Conservation (phyloP, 441 rosid genomes). For the Euphorbia celastroides region DNA sequence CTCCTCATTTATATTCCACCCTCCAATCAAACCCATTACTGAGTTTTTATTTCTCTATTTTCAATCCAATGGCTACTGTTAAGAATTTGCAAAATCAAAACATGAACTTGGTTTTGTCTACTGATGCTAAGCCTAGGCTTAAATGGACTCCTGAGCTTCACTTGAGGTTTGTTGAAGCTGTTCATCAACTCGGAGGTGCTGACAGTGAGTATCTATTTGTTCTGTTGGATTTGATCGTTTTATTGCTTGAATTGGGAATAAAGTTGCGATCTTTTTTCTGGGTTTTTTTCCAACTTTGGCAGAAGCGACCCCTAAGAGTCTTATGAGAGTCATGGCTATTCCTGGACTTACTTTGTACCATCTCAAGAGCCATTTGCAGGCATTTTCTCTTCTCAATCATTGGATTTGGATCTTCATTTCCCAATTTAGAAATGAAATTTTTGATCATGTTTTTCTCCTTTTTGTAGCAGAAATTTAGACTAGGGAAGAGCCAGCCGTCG, state of each 20-base stretch:
- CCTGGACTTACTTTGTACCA: conserved; percentile 94
- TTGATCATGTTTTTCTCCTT: conserved; percentile 8
- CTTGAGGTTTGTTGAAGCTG: conserved; percentile 70
- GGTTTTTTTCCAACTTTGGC: conserved; percentile 29
- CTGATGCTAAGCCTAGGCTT: conserved; percentile 92
- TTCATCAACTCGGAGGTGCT: conserved; percentile 82
- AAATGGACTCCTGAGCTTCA: conserved; percentile 96
- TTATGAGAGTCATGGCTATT: conserved; percentile 80
- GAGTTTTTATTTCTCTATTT: no score
- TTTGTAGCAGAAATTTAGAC: conserved; percentile 74
- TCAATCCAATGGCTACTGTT: conserved; percentile 25
- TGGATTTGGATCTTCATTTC: conserved; percentile 12
- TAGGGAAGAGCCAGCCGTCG: conserved; percentile 66
- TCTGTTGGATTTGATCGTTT: conserved; percentile 12
- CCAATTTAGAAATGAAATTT: conserved; percentile 1
- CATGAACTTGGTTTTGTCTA: conserved; percentile 71
- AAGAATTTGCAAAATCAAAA: conserved; percentile 44
- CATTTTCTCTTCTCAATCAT: conserved; percentile 16
- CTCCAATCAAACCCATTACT: not conserved
- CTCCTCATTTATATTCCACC: conserved; percentile 11
- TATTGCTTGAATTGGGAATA: not conserved
- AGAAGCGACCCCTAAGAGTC: conserved; percentile 96
- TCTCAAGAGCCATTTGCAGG: conserved; percentile 99
- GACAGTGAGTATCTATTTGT: conserved; percentile 46
- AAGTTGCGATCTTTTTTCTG: conserved; percentile 7